phyloP scores from a whole-genome alignment of 805 yeast species.

The Wickerhamomyces silvicola region DNA sequence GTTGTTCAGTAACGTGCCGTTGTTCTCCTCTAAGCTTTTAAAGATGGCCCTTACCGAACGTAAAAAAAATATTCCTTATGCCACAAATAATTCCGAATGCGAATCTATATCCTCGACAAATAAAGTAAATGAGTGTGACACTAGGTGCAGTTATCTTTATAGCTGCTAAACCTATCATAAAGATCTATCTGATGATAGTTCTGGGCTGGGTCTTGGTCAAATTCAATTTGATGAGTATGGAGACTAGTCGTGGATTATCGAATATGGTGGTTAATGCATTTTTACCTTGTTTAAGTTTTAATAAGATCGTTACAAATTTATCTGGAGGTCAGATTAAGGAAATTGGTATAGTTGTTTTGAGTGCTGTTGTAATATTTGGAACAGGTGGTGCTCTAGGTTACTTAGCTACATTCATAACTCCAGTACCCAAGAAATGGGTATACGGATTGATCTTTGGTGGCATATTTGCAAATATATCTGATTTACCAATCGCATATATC shows the following conservation, averaged over 20 bases:
- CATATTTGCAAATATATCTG: constrained; percentile 44
- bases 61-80: no score
- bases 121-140: neutral
- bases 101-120: neutral
- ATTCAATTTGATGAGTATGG: constrained; percentile 35
- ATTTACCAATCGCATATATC: constrained; percentile 47
- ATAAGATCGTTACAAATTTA: constrained; percentile 44
- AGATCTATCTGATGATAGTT: constrained; percentile 18
- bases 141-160: constrained; percentile 18
- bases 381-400: constrained; percentile 36
- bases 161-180: constrained; percentile 21
- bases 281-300: constrained; percentile 48
- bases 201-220: constrained; percentile 16
- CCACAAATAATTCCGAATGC: no score
- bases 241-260: constrained; percentile 46
- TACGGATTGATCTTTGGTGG: constrained; percentile 45
- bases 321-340: constrained; percentile 45
- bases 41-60: no score
- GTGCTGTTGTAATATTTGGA: constrained; percentile 25
- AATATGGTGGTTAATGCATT: constrained; percentile 47
- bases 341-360: constrained; percentile 36
- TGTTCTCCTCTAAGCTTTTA: no score
- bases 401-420: constrained; percentile 29
- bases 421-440: constrained; percentile 41
- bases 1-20: no score